Conservation (phyloP, 192 early-diverging fungal genomes). For the Dissophora ornata region DNA sequence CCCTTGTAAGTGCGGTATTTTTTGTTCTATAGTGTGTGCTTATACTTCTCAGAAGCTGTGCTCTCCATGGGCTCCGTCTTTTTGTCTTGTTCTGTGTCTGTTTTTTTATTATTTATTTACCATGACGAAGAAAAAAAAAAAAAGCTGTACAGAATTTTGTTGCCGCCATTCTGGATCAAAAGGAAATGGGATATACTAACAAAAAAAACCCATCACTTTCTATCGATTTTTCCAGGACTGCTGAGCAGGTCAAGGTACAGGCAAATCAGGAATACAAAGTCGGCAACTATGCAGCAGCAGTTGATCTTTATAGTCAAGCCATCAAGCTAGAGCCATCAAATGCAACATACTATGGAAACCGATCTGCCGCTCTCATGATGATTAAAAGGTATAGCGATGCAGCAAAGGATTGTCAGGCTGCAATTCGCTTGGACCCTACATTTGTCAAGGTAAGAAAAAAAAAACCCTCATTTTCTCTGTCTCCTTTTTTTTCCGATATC, state of each 20-base stretch:
- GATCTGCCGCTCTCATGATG: slow-evolving; percentile 85
- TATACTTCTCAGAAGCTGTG: neutral
- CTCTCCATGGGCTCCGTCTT: neutral
- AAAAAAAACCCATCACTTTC: too few species aligned
- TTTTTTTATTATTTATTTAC: too few species aligned
- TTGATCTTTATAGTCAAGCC: slow-evolving; percentile 74
- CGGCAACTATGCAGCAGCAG: slow-evolving; percentile 75
- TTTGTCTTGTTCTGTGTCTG: neutral
- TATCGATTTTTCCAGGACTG: too few species aligned
- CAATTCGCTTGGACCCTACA: slow-evolving; percentile 67
- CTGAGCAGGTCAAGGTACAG: slow-evolving; percentile 75
- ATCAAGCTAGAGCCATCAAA: slow-evolving; percentile 71
- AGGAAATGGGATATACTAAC: too few species aligned
- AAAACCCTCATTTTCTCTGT: neutral
- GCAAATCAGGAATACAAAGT: slow-evolving; percentile 79
- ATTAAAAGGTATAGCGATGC: slow-evolving; percentile 68
- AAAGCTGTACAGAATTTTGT: too few species aligned
- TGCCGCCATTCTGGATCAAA: too few species aligned
- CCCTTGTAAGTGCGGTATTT: slow-evolving; percentile 53
- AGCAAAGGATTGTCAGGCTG: slow-evolving; percentile 69
- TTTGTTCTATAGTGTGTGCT: too few species aligned
- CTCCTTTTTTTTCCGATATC: neutral
- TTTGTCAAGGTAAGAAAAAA: slow-evolving; percentile 67
- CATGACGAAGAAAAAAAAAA: too few species aligned
- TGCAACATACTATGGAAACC: slow-evolving; percentile 79